Conservation (phyloP, 2,329 filamentous ascomycete genomes). For the Colletotrichum eremochloae region DNA sequence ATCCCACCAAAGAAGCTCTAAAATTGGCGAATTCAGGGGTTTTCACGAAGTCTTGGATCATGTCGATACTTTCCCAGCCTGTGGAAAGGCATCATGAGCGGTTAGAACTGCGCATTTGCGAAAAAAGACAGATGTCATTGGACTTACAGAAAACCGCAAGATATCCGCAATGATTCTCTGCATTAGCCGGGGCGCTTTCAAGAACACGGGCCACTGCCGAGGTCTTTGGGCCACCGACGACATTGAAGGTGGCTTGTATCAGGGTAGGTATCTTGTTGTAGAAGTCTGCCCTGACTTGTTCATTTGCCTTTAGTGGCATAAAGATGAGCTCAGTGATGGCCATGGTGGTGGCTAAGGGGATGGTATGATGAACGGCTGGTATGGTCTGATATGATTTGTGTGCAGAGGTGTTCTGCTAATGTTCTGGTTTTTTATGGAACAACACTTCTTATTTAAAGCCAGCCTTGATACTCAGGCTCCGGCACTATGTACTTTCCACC, state of each 20-base stretch:
- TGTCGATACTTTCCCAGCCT: constrained; percentile 24
- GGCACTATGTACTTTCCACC: neutral
- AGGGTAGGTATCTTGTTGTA: neutral
- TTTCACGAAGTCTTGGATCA: neutral
- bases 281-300: constrained; percentile 1
- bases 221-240: neutral
- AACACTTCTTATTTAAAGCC: neutral
- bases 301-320: neutral
- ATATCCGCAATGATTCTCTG: constrained; percentile 18
- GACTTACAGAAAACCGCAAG: constrained; percentile 18
- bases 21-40: constrained; percentile 8
- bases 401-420: neutral
- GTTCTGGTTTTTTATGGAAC: too few species aligned
- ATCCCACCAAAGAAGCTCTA: neutral
- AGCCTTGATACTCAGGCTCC: neutral
- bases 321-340: constrained; percentile 26
- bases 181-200: constrained; percentile 7
- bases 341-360: neutral
- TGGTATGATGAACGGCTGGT: too few species aligned
- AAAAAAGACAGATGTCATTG: too few species aligned
- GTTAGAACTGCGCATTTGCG: neutral
- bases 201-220: constrained; percentile 10
- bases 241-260: neutral
- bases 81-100: too few species aligned
- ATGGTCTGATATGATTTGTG: neutral